Percentiles rank a stretch among this genome's conserved stretches.
These are phyloP conservation scores for Elasticomyces elasticus DNA, from an alignment of 495 filamentous ascomycete species.

Conservation along the genomic window DNA sequence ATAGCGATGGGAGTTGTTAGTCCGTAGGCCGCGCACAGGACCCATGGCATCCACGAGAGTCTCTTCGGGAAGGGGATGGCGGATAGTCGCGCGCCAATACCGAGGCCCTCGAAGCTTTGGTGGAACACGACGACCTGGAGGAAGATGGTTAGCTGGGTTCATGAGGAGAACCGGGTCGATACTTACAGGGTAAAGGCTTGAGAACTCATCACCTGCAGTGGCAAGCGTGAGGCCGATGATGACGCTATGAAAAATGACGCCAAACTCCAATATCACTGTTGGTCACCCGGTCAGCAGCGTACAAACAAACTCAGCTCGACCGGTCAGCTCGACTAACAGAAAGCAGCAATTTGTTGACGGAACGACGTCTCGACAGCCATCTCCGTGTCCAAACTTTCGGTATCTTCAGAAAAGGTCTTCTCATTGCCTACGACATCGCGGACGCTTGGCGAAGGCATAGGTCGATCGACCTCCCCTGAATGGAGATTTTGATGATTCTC, in stretches of 20 bases:
- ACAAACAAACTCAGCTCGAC: constrained; percentile 33
- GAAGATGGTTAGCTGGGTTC: constrained; percentile 31
- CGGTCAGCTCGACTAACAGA: constrained; percentile 40
- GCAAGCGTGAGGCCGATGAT: constrained; percentile 39
- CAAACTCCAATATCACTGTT: constrained; percentile 43
- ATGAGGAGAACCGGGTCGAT: too few relatives aligned
- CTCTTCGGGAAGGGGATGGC: constrained; percentile 57
- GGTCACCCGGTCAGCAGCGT: constrained; percentile 28
- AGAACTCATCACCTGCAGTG: constrained; percentile 32
- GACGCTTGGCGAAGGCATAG: constrained; percentile 1
- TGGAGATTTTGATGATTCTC: constrained; percentile 12
- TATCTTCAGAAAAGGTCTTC: background rate
- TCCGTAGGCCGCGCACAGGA: constrained; percentile 57
- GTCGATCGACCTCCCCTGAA: constrained; percentile 13
- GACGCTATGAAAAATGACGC: constrained; percentile 38
- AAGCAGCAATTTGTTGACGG: constrained; percentile 37
- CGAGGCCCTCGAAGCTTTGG: constrained; percentile 40
- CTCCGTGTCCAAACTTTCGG: constrained; percentile 13
- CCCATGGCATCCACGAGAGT: constrained; percentile 59
- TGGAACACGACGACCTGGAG: constrained; percentile 39
- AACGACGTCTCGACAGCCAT: constrained; percentile 34
- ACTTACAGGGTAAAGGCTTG: constrained; percentile 35
- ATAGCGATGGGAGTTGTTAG: constrained; percentile 82
- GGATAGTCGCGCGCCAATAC: constrained; percentile 59
- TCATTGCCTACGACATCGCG: constrained; percentile 17